Evolutionary conservation across 1,284 basidiomycete genomes (phyloP), one percentile per base, ranked within the genome.

Genomic region (Ustilago hordei): DNA sequence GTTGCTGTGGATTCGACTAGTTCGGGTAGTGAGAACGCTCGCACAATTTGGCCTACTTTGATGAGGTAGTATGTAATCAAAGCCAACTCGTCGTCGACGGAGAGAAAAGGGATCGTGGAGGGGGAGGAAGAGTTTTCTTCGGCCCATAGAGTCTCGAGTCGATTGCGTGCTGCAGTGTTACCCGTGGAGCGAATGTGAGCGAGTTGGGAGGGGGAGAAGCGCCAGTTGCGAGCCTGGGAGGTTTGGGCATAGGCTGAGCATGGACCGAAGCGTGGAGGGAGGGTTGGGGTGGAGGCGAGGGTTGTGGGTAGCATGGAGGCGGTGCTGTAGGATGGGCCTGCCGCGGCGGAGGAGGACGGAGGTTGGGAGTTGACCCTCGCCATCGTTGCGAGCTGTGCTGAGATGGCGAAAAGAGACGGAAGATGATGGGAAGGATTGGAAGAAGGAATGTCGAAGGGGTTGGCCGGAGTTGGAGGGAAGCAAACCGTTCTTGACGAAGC

Each of bases 1-100:
- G 94, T 91, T 0, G 95, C 94, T 0, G 95, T 98, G 0, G 95
- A 93, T 85, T 96, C 94, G 3, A 98, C 94, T 80, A 93, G 91
- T 81, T 97, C 94, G 0, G 94, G 92, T 79, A 97, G 93, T 19
- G 91, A 91, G 84, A 98, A 95, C 66, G 92, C 91, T 62, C 90
- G 90, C 82, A 93, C 97, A 59, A 98, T 89, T 75, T 92, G 91
- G 0, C 91, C 89, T n/a, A 95, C 91, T 86, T 95, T 95, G 55
- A 91, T 90, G 66, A 93, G 89, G 87, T 99, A 99, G 78, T 95
- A 91, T 74, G 93, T 93, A 39, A 98, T 93, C 23, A 99, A 90
- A 6, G 93, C 88, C 41, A 91, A 89, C 86, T 99, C 97, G 86
- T 99, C 97, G 34, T 92, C 89, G 1, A 93, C 90, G 34, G 88